Evolutionary conservation across 352 stramenopile genomes (phyloP).

Genomic region (Thraustochytrium sp.): DNA sequence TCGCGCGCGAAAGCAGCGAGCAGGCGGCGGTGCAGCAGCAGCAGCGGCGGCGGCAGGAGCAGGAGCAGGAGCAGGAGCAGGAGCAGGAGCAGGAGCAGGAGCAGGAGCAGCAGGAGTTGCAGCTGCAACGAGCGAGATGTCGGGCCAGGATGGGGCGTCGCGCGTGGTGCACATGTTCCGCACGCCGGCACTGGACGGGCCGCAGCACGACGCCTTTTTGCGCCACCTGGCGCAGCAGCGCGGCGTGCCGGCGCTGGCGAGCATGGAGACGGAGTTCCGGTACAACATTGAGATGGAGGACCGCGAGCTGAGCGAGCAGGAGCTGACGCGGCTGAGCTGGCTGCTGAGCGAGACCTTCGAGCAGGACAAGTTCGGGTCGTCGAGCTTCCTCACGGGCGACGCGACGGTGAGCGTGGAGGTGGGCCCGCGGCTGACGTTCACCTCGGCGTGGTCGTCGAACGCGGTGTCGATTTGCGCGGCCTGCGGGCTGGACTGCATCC

Average conservation of each 20-base stretch:
- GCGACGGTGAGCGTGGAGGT: conserved; percentile 71
- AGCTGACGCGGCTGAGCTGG: conserved; percentile 4
- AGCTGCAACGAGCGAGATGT: neutral
- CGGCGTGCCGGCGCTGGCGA: neutral
- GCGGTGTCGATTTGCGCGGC: conserved; percentile 90
- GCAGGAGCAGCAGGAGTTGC: neutral
- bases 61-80: neutral
- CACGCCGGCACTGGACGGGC: neutral
- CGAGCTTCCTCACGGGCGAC: conserved; percentile 7
- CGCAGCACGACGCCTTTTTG: neutral
- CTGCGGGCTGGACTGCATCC: conserved; percentile 77
- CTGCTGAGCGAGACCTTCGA: conserved; percentile 40
- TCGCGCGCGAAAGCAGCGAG: no score
- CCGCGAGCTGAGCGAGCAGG: conserved; percentile 29
- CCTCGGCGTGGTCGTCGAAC: conserved; percentile 96
- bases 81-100: neutral
- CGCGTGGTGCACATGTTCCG: conserved; percentile 39
- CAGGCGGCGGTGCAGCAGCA: neutral
- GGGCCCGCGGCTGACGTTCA: conserved; percentile 95
- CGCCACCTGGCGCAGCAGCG: neutral
- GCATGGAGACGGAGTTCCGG: conserved; percentile 13
- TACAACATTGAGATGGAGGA: conserved; percentile 32
- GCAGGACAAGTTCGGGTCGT: conserved; percentile 26
- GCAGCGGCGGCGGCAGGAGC: neutral
- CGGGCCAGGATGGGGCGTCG: neutral